A percentile compares a stretch with the other conserved stretches of the same genome.
Conservation (phyloP, 2,329 filamentous ascomycete species). For the Sporothrix schenckii region DNA sequence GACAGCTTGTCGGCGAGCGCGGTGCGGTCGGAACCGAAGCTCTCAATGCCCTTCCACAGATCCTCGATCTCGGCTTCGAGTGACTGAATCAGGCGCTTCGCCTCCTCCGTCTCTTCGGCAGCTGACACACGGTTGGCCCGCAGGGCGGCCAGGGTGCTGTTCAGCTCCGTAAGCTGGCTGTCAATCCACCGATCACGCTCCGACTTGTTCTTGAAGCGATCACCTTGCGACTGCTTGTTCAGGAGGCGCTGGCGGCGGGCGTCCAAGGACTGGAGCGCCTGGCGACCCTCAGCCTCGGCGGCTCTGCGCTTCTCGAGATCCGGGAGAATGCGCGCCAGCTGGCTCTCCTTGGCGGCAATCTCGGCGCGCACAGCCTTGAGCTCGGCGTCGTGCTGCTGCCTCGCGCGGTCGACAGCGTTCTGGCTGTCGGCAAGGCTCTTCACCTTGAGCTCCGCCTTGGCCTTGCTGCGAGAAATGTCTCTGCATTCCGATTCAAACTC, state of each 20-base stretch:
- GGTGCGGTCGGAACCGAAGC: conserved; percentile 74
- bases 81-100: conserved; percentile 44
- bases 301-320: conserved; percentile 73
- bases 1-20: conserved; percentile 73
- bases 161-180: conserved; percentile 78
- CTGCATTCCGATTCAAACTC: conserved; percentile 90
- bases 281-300: conserved; percentile 70
- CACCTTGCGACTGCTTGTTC: conserved; percentile 87
- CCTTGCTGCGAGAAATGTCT: conserved; percentile 75
- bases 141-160: conserved; percentile 73
- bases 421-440: conserved; percentile 84
- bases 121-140: conserved; percentile 84
- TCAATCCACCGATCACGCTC: conserved; percentile 85
- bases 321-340: conserved; percentile 75
- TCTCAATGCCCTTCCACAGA: conserved; percentile 76
- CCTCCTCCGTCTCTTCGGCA: conserved; percentile 70
- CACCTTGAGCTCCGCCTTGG: conserved; percentile 82
- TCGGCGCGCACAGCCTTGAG: conserved; percentile 71
- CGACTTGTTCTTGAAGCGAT: conserved; percentile 82
- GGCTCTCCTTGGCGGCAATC: conserved; percentile 74
- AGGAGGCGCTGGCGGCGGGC: conserved; percentile 77
- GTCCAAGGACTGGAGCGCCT: conserved; percentile 75
- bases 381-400: conserved; percentile 70
- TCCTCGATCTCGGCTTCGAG: conserved; percentile 71
- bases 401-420: conserved; percentile 72